phyloP scores from a whole-genome alignment of 2,329 filamentous ascomycete genomes.

The Hypomyces perniciosus region DNA sequence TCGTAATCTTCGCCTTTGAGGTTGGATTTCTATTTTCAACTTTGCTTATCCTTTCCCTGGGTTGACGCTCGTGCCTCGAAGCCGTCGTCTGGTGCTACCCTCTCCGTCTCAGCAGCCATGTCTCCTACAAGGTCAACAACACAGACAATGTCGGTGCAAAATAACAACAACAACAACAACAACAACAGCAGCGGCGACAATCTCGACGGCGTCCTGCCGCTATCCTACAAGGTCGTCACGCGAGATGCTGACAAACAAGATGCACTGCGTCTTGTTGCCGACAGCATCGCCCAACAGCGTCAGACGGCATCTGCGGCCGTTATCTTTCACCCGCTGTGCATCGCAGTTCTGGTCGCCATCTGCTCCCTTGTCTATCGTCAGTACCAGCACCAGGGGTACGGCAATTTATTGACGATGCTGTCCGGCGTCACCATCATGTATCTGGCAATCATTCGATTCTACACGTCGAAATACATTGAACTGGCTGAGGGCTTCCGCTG shows the following conservation, averaged over 20 bases:
- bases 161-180: neutral
- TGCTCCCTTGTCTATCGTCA: slow-evolving; percentile 37
- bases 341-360: slow-evolving; percentile 39
- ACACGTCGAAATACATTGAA: slow-evolving; percentile 56
- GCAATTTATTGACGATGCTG: slow-evolving; percentile 48
- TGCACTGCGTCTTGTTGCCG: slow-evolving; percentile 67
- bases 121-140: slow-evolving; percentile 11
- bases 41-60: neutral
- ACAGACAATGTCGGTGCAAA: slow-evolving; percentile 8
- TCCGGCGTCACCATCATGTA: slow-evolving; percentile 57
- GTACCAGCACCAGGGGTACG: slow-evolving; percentile 27
- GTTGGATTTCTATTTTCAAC: slow-evolving; percentile 6
- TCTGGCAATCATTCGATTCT: slow-evolving; percentile 54
- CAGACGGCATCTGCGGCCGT: slow-evolving; percentile 59
- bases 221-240: slow-evolving; percentile 52
- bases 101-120: slow-evolving; percentile 5
- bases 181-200: slow-evolving; percentile 1
- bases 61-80: neutral
- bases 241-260: slow-evolving; percentile 53
- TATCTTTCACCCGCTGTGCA: slow-evolving; percentile 53
- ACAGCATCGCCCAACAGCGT: slow-evolving; percentile 77
- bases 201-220: slow-evolving; percentile 44
- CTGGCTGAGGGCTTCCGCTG: slow-evolving; percentile 58
- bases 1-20: slow-evolving; percentile 5
- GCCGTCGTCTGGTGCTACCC: neutral